phyloP scores from a whole-genome alignment of 148 eudicot genomes.

The Rhododendron ferrugineum region DNA sequence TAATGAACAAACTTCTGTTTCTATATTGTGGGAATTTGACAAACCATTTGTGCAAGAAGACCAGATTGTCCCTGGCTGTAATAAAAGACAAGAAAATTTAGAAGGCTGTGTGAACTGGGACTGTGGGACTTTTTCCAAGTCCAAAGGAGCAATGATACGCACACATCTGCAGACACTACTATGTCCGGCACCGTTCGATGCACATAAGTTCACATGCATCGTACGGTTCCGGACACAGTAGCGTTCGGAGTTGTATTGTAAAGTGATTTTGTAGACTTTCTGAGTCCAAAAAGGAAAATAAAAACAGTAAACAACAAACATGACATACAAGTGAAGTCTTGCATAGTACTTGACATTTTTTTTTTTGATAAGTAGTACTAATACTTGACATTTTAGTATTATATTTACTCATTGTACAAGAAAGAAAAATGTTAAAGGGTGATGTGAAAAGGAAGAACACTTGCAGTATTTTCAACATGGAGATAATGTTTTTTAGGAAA shows the following conservation, averaged over 20 bases:
- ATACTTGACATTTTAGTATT: background rate
- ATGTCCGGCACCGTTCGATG: no score
- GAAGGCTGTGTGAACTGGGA: background rate
- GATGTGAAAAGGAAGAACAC: background rate
- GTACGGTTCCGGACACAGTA: background rate
- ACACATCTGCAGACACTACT: no score
- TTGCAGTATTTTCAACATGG: background rate
- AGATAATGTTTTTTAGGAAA: background rate
- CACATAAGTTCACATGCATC: background rate
- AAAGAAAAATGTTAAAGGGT: background rate
- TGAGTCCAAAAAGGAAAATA: background rate
- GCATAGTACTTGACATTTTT: background rate
- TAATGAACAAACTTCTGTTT: conserved; percentile 25
- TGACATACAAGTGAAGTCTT: background rate
- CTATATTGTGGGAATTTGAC: conserved; percentile 25
- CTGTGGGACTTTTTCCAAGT: background rate
- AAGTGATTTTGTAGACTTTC: background rate
- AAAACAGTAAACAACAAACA: background rate
- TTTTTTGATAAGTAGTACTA: no score
- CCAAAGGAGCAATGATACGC: background rate
- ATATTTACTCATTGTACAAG: background rate
- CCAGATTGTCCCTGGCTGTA: conserved; percentile 26
- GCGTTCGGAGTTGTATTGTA: background rate
- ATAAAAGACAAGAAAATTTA: background rate
- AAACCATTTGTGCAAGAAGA: conserved; percentile 25